Evolutionary conservation across 139 green algal genomes (phyloP), one percentile per base, ranked within the genome.

Genomic region (Closterium sp.): DNA sequence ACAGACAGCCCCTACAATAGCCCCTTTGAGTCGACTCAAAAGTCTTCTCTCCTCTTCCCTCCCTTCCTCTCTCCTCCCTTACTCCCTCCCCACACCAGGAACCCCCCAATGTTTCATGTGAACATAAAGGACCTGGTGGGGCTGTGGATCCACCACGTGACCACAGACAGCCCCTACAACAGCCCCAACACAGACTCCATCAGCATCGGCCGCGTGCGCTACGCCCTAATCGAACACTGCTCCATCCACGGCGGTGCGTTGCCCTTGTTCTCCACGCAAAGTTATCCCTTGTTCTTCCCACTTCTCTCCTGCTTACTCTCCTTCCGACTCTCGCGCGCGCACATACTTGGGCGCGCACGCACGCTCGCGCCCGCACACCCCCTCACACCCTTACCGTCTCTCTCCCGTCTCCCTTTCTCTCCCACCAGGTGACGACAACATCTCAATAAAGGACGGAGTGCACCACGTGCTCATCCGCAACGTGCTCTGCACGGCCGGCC

Each of bases 171-270:
- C 28, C 85, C 85, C 1, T 87, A 87, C 85, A 87, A 87, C 85
- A 32, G 28, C 28, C 85, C 85, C 85, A 87, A 87, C 85, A 87
- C 85, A 0, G 85, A 87, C 85, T 87, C 85, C 85, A 87, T 87
- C 85, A 5, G 27, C 85, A 22, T 87, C 1, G 19, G 17, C 62
- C 62, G 62, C 62, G 19, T 79, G 17, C 62, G 19, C 17, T 79
- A 79, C 17, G 62, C 17, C 0, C 62, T 79, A 13, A 79, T 79
- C 62, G 62, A 79, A 79, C 62, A 79, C 62, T 79, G 62, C 62
- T 79, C 62, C 62, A 79, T 27, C 62, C 62, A 79, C 27, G 62
- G 62, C 62, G 62, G 62, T 62, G 42, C 42, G 42, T 7, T 62
- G 5, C 7, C 5, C 42, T 62, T 7, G 42, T 7, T 62, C 42